Conservation (phyloP, 2,329 filamentous ascomycete genomes). For the Hirsutella rhossiliensis region DNA sequence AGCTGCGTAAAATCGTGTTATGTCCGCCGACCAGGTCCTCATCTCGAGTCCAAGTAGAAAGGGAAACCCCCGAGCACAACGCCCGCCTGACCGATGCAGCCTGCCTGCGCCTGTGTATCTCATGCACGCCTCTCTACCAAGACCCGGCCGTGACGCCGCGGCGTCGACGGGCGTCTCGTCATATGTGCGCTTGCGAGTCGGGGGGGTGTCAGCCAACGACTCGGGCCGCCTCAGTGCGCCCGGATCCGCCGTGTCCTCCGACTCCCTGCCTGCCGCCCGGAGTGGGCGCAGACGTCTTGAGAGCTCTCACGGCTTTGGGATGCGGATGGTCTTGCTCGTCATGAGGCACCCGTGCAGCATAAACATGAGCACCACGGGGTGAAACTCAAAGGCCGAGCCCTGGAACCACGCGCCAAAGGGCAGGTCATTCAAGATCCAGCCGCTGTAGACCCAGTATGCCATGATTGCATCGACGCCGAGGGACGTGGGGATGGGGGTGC, state of each 20-base stretch:
- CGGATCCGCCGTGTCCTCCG: too few relatives aligned
- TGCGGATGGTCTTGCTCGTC: constrained; percentile 89
- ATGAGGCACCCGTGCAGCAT: constrained; percentile 84
- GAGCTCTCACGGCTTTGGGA: constrained; percentile 63
- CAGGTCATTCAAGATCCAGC: constrained; percentile 68
- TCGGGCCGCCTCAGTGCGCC: too few relatives aligned
- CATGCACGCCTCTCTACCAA: too few relatives aligned
- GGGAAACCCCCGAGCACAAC: too few relatives aligned
- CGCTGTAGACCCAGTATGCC: constrained; percentile 76
- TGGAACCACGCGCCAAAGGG: constrained; percentile 59
- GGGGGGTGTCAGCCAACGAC: too few relatives aligned
- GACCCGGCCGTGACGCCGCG: too few relatives aligned
- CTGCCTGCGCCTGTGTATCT: too few relatives aligned
- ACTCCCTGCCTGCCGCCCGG: too few relatives aligned
- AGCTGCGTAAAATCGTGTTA: constrained; percentile 2
- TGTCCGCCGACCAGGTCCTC: not conserved
- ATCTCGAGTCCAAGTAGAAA: not conserved
- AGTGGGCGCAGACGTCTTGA: too few relatives aligned
- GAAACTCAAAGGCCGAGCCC: constrained; percentile 66
- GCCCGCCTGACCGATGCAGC: too few relatives aligned
- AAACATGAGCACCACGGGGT: constrained; percentile 73
- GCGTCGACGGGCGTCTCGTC: too few relatives aligned
- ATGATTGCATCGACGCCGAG: constrained; percentile 71
- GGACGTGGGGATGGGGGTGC: constrained; percentile 88
- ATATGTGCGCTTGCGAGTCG: too few relatives aligned